Conservation (phyloP, 768 basidiomycete species). For the Tricholoma saponaceum region DNA sequence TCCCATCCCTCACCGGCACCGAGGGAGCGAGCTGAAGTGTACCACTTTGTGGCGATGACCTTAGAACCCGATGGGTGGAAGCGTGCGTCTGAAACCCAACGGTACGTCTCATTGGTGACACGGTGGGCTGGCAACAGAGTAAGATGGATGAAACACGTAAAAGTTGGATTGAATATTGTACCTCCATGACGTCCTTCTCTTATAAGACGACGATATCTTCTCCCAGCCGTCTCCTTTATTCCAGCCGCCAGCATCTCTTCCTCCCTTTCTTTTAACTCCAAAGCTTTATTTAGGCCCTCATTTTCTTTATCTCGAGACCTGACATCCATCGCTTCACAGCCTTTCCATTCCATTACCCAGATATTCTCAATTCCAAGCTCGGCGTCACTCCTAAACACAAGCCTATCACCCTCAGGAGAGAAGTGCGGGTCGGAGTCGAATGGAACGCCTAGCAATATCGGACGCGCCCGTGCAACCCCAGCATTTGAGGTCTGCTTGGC, state of each 20-base stretch:
- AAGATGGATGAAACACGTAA: not conserved
- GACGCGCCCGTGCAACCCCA: slow-evolving; percentile 40
- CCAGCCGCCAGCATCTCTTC: slow-evolving; percentile 46
- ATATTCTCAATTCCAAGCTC: slow-evolving; percentile 72
- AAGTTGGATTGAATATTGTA: slow-evolving; percentile 20
- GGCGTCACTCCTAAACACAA: slow-evolving; percentile 74
- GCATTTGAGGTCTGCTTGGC: slow-evolving; percentile 9
- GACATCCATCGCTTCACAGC: slow-evolving; percentile 60
- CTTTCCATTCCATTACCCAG: slow-evolving; percentile 64
- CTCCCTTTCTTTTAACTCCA: slow-evolving; percentile 35
- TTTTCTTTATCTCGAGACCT: slow-evolving; percentile 25
- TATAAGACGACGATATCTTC: slow-evolving; percentile 44
- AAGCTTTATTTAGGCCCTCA: slow-evolving; percentile 30
- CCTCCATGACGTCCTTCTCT: slow-evolving; percentile 54
- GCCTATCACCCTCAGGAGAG: slow-evolving; percentile 56
- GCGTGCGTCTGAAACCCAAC: slow-evolving; percentile 65
- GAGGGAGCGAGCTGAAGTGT: slow-evolving; percentile 57
- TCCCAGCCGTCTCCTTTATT: slow-evolving; percentile 43
- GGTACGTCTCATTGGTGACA: slow-evolving; percentile 72
- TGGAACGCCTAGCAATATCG: slow-evolving; percentile 61
- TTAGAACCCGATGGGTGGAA: slow-evolving; percentile 65
- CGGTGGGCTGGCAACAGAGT: slow-evolving; percentile 28
- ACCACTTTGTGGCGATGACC: slow-evolving; percentile 77
- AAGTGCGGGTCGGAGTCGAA: slow-evolving; percentile 72
- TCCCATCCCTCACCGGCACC: slow-evolving; percentile 76